Evolutionary conservation across 2,329 filamentous ascomycete species (phyloP).

Genomic region (Furcasterigmium furcatum): DNA sequence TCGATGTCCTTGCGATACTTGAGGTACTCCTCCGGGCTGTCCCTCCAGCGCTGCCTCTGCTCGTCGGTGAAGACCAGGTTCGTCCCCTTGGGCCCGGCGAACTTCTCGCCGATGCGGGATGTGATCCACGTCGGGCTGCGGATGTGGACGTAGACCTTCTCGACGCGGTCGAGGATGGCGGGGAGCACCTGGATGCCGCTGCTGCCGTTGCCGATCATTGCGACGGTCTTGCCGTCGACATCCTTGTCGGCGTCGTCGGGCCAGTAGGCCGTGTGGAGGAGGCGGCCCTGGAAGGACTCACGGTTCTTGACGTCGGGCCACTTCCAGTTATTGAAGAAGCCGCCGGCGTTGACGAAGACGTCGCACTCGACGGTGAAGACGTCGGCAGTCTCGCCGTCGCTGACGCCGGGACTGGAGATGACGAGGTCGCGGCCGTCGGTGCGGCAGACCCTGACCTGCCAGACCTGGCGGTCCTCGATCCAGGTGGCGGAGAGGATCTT

Average conservation of each 20-base stretch:
- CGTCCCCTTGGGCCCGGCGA: slow-evolving; percentile 20
- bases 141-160: slow-evolving; percentile 25
- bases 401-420: no score
- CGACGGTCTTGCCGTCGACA: slow-evolving; percentile 40
- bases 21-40: no score
- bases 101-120: slow-evolving; percentile 23
- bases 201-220: slow-evolving; percentile 53
- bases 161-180: no score
- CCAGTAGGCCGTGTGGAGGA: slow-evolving; percentile 55
- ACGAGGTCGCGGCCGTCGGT: no score
- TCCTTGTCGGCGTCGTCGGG: slow-evolving; percentile 37
- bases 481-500: slow-evolving; percentile 38
- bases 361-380: slow-evolving; percentile 41
- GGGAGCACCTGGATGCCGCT: slow-evolving; percentile 52
- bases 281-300: slow-evolving; percentile 39
- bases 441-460: slow-evolving; percentile 38
- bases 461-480: slow-evolving; percentile 38
- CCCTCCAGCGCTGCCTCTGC: no score
- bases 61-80: slow-evolving; percentile 22
- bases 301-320: slow-evolving; percentile 48
- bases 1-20: no score
- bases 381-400: slow-evolving; percentile 31
- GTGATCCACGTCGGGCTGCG: slow-evolving; percentile 31
- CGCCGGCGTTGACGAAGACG: slow-evolving; percentile 46
- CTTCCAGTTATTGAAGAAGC: slow-evolving; percentile 52